These are phyloP conservation scores for Diaporthe capsici DNA, from an alignment of 2,329 filamentous ascomycete species.

Conservation along the genomic window DNA sequence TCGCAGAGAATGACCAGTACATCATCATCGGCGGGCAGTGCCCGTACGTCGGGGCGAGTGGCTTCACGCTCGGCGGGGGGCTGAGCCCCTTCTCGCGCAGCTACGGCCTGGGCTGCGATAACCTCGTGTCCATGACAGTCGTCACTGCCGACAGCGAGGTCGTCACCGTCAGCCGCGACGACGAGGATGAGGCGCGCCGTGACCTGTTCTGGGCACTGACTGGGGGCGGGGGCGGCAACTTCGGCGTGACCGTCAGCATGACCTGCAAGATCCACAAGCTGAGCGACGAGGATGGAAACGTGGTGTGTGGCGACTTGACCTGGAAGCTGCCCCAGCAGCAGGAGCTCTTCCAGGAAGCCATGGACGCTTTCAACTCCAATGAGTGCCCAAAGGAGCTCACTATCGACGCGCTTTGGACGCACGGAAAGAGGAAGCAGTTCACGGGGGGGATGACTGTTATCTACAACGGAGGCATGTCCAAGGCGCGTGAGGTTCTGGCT, in stretches of 20 bases:
- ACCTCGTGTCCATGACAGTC: neutral
- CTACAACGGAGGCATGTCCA: neutral
- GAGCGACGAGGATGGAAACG: neutral
- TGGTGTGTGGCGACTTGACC: neutral
- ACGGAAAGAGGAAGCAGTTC: neutral
- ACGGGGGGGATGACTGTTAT: neutral
- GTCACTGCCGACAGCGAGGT: neutral
- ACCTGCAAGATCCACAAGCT: constrained; percentile 7
- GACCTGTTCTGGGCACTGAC: neutral
- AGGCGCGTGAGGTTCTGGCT: neutral
- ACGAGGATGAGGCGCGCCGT: neutral
- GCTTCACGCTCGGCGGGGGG: neutral
- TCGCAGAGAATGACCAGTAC: neutral
- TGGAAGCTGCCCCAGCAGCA: neutral
- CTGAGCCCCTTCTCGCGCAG: neutral
- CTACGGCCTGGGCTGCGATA: constrained; percentile 1
- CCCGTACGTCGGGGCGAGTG: neutral
- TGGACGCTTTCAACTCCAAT: neutral
- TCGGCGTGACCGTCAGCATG: neutral
- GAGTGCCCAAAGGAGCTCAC: neutral
- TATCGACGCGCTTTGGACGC: neutral
- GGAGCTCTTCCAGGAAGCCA: neutral
- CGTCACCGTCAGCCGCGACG: neutral
- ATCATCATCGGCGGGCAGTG: neutral
- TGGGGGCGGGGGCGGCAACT: neutral